Evolutionary conservation across 1,139 yeast species (phyloP).

Genomic region (Yamadazyma membranifaciens): DNA sequence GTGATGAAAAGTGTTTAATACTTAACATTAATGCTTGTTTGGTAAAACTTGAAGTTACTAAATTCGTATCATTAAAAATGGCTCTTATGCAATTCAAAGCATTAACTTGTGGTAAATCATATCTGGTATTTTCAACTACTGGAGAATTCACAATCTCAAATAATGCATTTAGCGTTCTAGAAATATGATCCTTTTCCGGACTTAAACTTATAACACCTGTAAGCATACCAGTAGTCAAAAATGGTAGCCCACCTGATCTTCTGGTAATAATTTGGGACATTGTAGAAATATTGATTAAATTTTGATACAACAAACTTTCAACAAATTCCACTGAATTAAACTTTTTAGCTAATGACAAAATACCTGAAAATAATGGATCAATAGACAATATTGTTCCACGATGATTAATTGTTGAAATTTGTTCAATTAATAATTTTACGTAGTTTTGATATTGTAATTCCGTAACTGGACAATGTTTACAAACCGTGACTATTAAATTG

Average conservation of each 20-base stretch:
- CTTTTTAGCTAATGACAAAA: background rate
- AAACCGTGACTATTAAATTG: conserved; percentile 44
- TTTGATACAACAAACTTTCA: conserved; percentile 20
- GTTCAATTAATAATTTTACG: conserved; percentile 53
- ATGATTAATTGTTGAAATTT: conserved; percentile 74
- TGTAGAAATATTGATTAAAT: conserved; percentile 50
- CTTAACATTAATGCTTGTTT: conserved; percentile 61
- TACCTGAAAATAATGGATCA: conserved; percentile 67
- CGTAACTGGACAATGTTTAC: conserved; percentile 17
- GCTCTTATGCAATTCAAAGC: conserved; percentile 84
- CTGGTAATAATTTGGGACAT: conserved; percentile 74
- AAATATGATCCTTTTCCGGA: conserved; percentile 28
- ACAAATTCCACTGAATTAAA: background rate
- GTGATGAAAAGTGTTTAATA: conserved; percentile 59
- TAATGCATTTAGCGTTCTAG: conserved; percentile 50
- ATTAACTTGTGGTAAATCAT: conserved; percentile 88
- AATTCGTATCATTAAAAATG: conserved; percentile 64
- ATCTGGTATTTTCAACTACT: conserved; percentile 32
- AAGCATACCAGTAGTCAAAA: conserved; percentile 67
- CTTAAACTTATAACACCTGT: conserved; percentile 39
- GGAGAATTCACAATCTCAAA: conserved; percentile 3
- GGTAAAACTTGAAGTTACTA: conserved; percentile 52
- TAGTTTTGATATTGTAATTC: conserved; percentile 8
- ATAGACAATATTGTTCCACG: conserved; percentile 91
- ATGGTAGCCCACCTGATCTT: conserved; percentile 91